A percentile compares a stretch with the other conserved stretches of the same genome.
These are phyloP conservation scores for Colletotrichum musicola DNA, from an alignment of 2,329 filamentous ascomycete genomes.

Conservation along the genomic window DNA sequence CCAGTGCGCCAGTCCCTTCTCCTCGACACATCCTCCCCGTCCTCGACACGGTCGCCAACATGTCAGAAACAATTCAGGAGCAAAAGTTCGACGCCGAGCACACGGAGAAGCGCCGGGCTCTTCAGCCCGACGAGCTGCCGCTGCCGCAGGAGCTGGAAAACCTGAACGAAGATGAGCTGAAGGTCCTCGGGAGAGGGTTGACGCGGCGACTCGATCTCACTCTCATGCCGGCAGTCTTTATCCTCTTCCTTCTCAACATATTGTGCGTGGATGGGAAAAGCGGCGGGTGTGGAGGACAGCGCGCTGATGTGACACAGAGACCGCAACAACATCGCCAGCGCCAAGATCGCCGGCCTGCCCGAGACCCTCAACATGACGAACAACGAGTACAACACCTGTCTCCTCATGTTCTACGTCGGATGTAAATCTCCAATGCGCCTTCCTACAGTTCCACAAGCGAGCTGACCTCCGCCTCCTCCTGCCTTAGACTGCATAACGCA, in stretches of 20 bases:
- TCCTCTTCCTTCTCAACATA: conserved; percentile 22
- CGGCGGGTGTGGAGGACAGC: background rate
- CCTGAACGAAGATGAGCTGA: conserved; percentile 4
- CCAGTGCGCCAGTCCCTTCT: background rate
- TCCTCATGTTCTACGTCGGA: conserved; percentile 30
- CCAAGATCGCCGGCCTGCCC: conserved; percentile 66
- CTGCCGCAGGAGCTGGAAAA: conserved; percentile 15
- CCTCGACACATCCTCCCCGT: background rate
- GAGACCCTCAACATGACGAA: conserved; percentile 62
- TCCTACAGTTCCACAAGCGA: background rate
- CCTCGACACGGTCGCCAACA: background rate
- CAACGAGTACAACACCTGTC: conserved; percentile 67
- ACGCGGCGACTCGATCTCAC: conserved; percentile 12
- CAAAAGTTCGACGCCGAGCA: conserved; percentile 23
- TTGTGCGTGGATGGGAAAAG: background rate
- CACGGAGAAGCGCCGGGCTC: conserved; percentile 17
- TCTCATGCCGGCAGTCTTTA: conserved; percentile 25
- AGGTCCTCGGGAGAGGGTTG: conserved; percentile 5
- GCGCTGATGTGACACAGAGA: conserved; percentile 35
- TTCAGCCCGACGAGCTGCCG: conserved; percentile 10
- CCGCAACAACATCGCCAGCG: conserved; percentile 59
- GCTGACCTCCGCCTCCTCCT: background rate
- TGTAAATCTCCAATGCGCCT: background rate
- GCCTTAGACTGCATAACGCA: conserved; percentile 16
- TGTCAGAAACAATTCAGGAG: conserved; percentile 19